Evolutionary conservation across 176 grass and related monocot species (phyloP).

Genomic region (Puya raimondii): DNA sequence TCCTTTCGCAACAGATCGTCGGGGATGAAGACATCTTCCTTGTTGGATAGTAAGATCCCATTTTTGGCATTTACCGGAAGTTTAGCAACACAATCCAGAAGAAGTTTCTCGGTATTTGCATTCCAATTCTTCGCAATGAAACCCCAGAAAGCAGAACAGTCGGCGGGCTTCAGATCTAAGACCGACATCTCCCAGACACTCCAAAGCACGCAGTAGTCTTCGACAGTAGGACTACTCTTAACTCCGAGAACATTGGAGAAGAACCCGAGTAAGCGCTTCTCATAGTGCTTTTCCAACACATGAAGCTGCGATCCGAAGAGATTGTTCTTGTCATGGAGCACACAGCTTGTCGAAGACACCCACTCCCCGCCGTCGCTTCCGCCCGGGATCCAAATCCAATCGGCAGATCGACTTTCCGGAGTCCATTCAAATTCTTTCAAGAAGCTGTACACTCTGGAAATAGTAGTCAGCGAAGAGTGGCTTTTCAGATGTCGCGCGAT

Average conservation of each 20-base stretch:
- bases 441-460: conserved; percentile 49
- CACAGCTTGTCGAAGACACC: conserved; percentile 34
- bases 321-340: conserved; percentile 32
- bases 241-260: conserved; percentile 38
- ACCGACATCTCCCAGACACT: conserved; percentile 35
- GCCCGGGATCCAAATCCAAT: conserved; percentile 60
- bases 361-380: conserved; percentile 28
- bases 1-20: conserved; percentile 54
- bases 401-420: conserved; percentile 8
- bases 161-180: neutral
- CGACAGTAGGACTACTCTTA: conserved; percentile 16
- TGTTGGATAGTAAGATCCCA: conserved; percentile 31
- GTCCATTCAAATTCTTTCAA: conserved; percentile 34
- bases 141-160: conserved; percentile 52
- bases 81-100: conserved; percentile 23
- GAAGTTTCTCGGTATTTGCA: conserved; percentile 5
- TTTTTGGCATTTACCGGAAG: conserved; percentile 28
- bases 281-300: conserved; percentile 51
- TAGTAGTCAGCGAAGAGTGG: conserved; percentile 32
- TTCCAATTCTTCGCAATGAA: conserved; percentile 44
- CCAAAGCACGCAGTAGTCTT: conserved; percentile 50
- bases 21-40: conserved; percentile 45
- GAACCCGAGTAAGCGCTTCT: conserved; percentile 27
- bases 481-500: conserved; percentile 33
- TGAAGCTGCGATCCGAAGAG: conserved; percentile 36